phyloP scores from a whole-genome alignment of 2,329 filamentous ascomycete genomes.

The Colletotrichum tabaci region DNA sequence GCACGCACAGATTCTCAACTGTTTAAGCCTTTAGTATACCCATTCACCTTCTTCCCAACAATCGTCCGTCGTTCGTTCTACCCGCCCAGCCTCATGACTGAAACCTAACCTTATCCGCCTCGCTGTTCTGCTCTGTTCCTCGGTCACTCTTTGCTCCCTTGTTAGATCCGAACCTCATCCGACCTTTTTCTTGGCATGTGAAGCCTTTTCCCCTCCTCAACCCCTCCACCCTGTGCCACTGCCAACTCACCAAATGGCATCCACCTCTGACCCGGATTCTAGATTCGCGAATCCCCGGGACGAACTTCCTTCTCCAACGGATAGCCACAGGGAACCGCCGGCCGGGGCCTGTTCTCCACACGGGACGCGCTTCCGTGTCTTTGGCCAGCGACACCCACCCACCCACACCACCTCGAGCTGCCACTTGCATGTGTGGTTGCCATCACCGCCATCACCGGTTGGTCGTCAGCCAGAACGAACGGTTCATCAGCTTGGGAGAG shows the following conservation, averaged over 20 bases:
- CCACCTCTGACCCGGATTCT: constrained; percentile 4
- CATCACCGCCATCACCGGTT: neutral
- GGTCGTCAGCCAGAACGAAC: constrained; percentile 5
- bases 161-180: constrained; percentile 10
- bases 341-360: constrained; percentile 1
- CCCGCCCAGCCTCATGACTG: neutral
- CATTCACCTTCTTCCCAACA: neutral
- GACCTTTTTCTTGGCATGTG: constrained; percentile 18
- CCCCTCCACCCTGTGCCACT: constrained; percentile 5
- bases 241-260: constrained; percentile 15
- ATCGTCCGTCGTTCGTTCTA: neutral
- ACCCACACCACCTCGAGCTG: constrained; percentile 16
- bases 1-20: neutral
- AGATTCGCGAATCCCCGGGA: neutral
- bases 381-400: constrained; percentile 8
- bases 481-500: neutral
- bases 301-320: constrained; percentile 2
- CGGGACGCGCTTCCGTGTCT: constrained; percentile 3
- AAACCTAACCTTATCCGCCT: constrained; percentile 11
- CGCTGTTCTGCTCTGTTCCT: neutral
- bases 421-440: constrained; percentile 26
- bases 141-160: constrained; percentile 6
- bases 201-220: constrained; percentile 11
- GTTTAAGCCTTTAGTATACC: neutral
- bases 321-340: neutral